These are phyloP conservation scores for Saccharomyces hybrid DNA, from an alignment of 1,139 yeast genomes.

Conservation along the genomic window DNA sequence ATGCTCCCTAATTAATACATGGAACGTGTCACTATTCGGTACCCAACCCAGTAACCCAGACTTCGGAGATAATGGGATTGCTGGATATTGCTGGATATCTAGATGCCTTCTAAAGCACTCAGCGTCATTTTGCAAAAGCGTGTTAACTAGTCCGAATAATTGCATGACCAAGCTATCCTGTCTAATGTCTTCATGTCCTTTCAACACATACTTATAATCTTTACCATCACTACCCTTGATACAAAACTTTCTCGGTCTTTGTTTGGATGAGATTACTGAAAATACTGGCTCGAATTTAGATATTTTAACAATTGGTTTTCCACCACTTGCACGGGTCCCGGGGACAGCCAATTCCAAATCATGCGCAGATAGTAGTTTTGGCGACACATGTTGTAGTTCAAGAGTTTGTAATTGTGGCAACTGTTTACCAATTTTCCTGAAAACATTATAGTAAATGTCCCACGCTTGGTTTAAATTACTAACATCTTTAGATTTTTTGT, in stretches of 20 bases:
- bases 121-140: constrained; percentile 79
- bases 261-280: constrained; percentile 90
- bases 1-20: constrained; percentile 82
- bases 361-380: constrained; percentile 69
- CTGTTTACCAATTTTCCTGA: constrained; percentile 83
- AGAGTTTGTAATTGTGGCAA: constrained; percentile 78
- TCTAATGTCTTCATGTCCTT: constrained; percentile 97
- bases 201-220: constrained; percentile 69
- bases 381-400: constrained; percentile 90
- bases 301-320: constrained; percentile 69
- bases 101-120: constrained; percentile 95
- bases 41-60: constrained; percentile 98
- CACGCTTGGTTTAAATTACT: constrained; percentile 93
- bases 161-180: constrained; percentile 98
- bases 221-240: constrained; percentile 88
- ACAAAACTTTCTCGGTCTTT: constrained; percentile 80
- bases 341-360: constrained; percentile 88
- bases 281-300: constrained; percentile 72
- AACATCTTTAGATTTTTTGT: constrained; percentile 73
- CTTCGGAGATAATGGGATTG: constrained; percentile 91
- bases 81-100: constrained; percentile 85
- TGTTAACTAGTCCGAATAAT: constrained; percentile 88
- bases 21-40: constrained; percentile 94
- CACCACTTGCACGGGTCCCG: constrained; percentile 76
- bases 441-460: constrained; percentile 92